Evolutionary conservation across 768 basidiomycete genomes (phyloP).

Genomic region (Tricholoma flavovirens): DNA sequence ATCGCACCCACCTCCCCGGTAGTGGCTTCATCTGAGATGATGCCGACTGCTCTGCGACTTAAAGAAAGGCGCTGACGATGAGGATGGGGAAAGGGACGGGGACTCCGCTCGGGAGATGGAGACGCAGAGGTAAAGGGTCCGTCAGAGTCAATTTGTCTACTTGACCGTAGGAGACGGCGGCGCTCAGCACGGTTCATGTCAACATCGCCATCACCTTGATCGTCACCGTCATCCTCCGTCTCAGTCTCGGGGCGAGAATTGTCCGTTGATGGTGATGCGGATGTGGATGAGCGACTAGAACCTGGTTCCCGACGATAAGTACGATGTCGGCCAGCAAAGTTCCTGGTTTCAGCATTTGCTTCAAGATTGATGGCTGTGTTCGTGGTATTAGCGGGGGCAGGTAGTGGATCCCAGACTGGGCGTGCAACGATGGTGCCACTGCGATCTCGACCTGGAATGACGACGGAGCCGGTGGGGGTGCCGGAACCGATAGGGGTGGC

Average conservation of each 20-base stretch:
- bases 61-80: conserved; percentile 16
- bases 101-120: conserved; percentile 27
- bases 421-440: conserved; percentile 73
- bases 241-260: conserved; percentile 68
- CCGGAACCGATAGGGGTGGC: conserved; percentile 53
- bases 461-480: conserved; percentile 56
- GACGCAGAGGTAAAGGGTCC: conserved; percentile 22
- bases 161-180: conserved; percentile 3
- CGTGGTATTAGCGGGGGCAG: neutral
- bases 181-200: conserved; percentile 24
- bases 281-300: conserved; percentile 21
- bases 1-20: conserved; percentile 19
- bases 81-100: conserved; percentile 7
- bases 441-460: conserved; percentile 59
- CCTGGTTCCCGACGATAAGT: neutral
- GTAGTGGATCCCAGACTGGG: conserved; percentile 48
- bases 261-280: conserved; percentile 34
- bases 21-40: conserved; percentile 33
- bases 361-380: neutral
- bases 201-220: conserved; percentile 54
- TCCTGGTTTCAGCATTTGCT: neutral
- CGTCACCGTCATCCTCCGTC: conserved; percentile 73
- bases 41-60: conserved; percentile 30
- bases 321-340: neutral
- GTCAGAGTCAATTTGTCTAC: conserved; percentile 16